These are phyloP conservation scores for Heracleum sosnowskyi DNA, from an alignment of 129 eudicot species.

Conservation along the genomic window DNA sequence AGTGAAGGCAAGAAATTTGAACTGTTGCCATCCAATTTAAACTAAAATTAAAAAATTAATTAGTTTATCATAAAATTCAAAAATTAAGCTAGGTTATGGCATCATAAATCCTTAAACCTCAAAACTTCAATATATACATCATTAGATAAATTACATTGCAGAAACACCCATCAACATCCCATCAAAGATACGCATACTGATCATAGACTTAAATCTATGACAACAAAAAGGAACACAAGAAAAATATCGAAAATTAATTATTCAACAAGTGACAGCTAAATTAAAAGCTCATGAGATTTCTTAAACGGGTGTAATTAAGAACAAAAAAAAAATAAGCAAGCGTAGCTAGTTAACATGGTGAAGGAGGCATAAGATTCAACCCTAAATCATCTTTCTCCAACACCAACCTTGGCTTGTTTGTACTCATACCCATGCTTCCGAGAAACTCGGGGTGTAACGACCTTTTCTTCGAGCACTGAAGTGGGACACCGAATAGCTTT, in stretches of 20 bases:
- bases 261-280: neutral
- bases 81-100: neutral
- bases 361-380: slow-evolving; percentile 93
- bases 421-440: slow-evolving; percentile 30
- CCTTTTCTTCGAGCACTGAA: slow-evolving; percentile 64
- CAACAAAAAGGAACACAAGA: slow-evolving; percentile 6
- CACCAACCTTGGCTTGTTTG: slow-evolving; percentile 63
- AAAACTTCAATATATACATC: slow-evolving; percentile 27
- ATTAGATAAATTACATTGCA: slow-evolving; percentile 26
- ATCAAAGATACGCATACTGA: neutral
- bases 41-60: no score
- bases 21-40: slow-evolving; percentile 9
- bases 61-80: neutral
- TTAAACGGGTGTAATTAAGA: slow-evolving; percentile 11
- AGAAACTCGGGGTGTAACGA: slow-evolving; percentile 37
- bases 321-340: neutral
- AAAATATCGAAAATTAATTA: slow-evolving; percentile 1
- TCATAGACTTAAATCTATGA: neutral
- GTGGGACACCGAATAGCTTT: slow-evolving; percentile 79
- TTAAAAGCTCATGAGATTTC: slow-evolving; percentile 11
- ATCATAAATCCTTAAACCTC: neutral
- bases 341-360: slow-evolving; percentile 36
- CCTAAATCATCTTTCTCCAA: slow-evolving; percentile 86
- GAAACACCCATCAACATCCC: slow-evolving; percentile 15
- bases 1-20: neutral